These are phyloP conservation scores for Strobilomyces echinocephalus DNA, from an alignment of 768 basidiomycete genomes.

Conservation along the genomic window DNA sequence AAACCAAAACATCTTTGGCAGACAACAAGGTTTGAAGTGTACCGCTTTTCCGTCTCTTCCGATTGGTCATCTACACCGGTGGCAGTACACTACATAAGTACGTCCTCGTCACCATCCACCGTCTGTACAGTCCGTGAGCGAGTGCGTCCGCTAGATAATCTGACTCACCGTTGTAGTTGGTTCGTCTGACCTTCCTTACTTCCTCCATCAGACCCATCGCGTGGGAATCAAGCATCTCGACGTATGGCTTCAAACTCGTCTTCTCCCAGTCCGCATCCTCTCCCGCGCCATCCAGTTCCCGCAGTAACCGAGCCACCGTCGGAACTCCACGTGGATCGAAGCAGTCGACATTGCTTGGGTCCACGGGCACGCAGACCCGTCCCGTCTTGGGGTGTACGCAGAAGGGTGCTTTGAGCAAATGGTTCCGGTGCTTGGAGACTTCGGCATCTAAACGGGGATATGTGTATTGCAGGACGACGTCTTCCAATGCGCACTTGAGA, in stretches of 20 bases:
- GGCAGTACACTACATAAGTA: not conserved
- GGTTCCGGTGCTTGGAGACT: conserved; percentile 95
- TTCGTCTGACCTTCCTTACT: conserved; percentile 22
- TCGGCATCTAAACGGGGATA: conserved; percentile 97
- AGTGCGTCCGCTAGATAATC: not conserved
- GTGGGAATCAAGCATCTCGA: conserved; percentile 85
- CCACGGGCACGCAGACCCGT: conserved; percentile 89
- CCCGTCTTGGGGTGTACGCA: conserved; percentile 97
- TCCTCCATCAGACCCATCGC: conserved; percentile 30
- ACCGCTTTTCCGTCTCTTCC: conserved; percentile 3
- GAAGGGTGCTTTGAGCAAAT: conserved; percentile 96
- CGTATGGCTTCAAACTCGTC: conserved; percentile 84
- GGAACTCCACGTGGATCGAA: conserved; percentile 88
- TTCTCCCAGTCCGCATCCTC: conserved; percentile 77
- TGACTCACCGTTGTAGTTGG: conserved; percentile 16
- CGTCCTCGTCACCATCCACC: conserved; percentile 22
- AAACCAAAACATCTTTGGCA: not conserved
- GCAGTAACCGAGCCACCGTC: conserved; percentile 77
- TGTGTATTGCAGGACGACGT: conserved; percentile 88
- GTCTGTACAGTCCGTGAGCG: conserved; percentile 14
- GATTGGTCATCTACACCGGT: conserved; percentile 11
- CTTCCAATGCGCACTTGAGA: conserved; percentile 55
- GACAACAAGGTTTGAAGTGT: not conserved
- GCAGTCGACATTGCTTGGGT: conserved; percentile 64
- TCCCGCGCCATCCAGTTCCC: conserved; percentile 60